Evolutionary conservation across 768 basidiomycete genomes (phyloP), one percentile per base, ranked within the genome.

Genomic region (Phanerochaete carnosa): DNA sequence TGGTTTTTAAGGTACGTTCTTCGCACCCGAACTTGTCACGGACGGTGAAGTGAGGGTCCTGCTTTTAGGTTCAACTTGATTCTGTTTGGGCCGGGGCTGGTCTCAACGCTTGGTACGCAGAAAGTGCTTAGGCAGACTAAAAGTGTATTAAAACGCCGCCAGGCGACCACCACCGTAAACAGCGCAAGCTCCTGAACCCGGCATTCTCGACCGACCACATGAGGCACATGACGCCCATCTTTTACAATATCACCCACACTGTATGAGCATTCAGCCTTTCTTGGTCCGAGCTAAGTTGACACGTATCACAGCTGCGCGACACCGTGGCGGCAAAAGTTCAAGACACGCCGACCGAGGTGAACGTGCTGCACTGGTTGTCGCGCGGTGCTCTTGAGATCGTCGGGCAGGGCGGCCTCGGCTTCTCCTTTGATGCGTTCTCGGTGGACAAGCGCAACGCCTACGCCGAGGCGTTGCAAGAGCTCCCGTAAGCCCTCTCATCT

Each of bases 351-450:
- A 35, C 52, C 32, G 63, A 69, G 19, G 47, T 71, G 16, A 66
- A 71, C 59, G 60, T 71, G 47, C 63, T 70, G n/a, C 61, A 68
- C 32, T 71, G 70, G 70, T 66, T 71, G 68, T 60, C 60, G 1
- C 70, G 70, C 32, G 65, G 65, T 0, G 68, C 71, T 11, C 66
- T 72, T 11, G 71, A 72, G 59, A 62, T 82, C 45, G 76, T 83
- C 45, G 80, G 79, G 3, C 80, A 79, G 69, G 76, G 76, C 19
- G 80, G 82, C 3, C 71, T 83, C 29, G 77, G 77, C 0, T 72
- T 70, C 46, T 74, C 76, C 1, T 77, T 77, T 52, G 75, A 77
- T 33, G 58, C 67, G 2, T 70, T 83, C 3, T 32, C 53, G 11
- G 50, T 28, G 3, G 29, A 50, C 26, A 75, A 59, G 16, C 52